phyloP scores from a whole-genome alignment of 83 land plant genomes.

The Isoetes engelmannii region DNA sequence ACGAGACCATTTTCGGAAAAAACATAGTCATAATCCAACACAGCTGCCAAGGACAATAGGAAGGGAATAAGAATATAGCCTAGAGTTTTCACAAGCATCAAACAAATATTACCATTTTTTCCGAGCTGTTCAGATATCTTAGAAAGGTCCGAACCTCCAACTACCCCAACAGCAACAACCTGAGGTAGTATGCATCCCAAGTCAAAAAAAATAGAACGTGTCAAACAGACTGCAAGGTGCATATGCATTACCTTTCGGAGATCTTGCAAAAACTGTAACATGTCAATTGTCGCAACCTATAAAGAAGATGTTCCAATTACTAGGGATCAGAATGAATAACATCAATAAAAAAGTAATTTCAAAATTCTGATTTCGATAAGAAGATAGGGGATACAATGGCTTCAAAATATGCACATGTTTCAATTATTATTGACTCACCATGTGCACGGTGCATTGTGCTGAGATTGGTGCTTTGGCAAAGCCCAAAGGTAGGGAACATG shows the following conservation, averaged over 20 bases:
- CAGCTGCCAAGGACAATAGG: constrained; percentile 45
- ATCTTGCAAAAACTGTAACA: constrained; percentile 71
- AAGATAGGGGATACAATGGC: no score
- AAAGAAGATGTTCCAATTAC: background rate
- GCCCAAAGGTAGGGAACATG: no score
- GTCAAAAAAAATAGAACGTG: background rate
- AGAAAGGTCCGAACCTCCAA: constrained; percentile 92
- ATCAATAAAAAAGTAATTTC: background rate
- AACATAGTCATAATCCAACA: constrained; percentile 78
- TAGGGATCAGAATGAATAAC: constrained; percentile 5
- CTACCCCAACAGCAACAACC: constrained; percentile 52
- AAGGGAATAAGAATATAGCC: background rate
- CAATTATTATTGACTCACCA: no score
- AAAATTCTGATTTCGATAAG: background rate
- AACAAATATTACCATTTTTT: constrained; percentile 40
- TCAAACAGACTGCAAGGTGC: background rate
- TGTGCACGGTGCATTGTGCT: no score
- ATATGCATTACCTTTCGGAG: constrained; percentile 53
- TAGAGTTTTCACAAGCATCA: background rate
- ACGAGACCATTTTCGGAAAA: constrained; percentile 98
- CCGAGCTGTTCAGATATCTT: constrained; percentile 98
- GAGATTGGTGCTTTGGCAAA: no score
- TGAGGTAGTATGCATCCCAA: constrained; percentile 13
- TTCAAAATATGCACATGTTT: no score
- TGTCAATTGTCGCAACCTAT: constrained; percentile 54